These are phyloP conservation scores for Leptomonas pyrrhocoris DNA, from an alignment of 208 protist genomes.

Conservation along the genomic window DNA sequence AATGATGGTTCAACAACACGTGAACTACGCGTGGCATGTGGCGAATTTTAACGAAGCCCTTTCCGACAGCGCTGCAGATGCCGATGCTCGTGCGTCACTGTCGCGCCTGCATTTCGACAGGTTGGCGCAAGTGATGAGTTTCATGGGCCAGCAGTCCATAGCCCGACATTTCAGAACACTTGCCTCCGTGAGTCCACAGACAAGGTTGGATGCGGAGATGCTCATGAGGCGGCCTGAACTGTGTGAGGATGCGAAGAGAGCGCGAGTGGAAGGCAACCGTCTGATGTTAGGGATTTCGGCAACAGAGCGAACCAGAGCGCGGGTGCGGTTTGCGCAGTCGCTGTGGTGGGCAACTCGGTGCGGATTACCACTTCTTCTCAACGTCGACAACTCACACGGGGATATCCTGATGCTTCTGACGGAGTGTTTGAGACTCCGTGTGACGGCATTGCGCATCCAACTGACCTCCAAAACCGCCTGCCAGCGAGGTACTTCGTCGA, in stretches of 20 bases:
- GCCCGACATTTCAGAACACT: too few relatives aligned
- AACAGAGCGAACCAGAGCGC: not conserved
- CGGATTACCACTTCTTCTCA: not conserved
- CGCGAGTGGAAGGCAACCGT: not conserved
- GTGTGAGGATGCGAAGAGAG: not conserved
- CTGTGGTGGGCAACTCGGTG: constrained; percentile 11
- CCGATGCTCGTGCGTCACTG: not conserved
- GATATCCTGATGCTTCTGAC: not conserved
- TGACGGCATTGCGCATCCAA: not conserved
- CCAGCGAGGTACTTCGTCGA: not conserved
- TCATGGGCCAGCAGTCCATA: too few relatives aligned
- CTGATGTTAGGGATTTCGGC: not conserved
- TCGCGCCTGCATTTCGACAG: not conserved
- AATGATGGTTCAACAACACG: not conserved
- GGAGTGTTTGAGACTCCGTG: not conserved
- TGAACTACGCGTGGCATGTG: not conserved
- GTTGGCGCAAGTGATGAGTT: constrained; percentile 14
- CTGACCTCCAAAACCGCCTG: not conserved
- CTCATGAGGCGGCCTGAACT: not conserved
- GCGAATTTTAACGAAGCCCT: not conserved
- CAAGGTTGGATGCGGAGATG: constrained; percentile 2
- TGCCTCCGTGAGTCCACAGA: constrained; percentile 3
- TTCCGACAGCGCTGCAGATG: not conserved
- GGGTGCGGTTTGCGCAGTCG: not conserved
- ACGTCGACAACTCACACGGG: not conserved